Conservation (phyloP, 2,329 filamentous ascomycete species). For the Phyllosticta citriasiana region DNA sequence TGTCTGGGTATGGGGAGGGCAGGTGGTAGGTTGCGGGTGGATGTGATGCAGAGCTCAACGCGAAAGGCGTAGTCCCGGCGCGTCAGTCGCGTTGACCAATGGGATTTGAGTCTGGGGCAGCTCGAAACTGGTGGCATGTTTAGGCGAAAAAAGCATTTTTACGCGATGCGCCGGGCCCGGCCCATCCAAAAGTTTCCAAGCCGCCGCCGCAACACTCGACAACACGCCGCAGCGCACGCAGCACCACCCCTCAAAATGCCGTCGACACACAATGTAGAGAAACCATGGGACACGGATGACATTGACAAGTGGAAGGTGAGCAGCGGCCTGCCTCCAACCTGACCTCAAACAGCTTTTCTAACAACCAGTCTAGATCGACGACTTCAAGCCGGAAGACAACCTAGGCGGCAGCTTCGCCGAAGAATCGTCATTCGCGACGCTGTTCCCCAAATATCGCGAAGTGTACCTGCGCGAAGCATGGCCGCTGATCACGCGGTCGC, state of each 20-base stretch:
- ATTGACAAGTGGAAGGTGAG: conserved; percentile 88
- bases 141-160: background rate
- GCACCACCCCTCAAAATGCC: conserved; percentile 49
- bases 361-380: conserved; percentile 49
- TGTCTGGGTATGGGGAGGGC: background rate
- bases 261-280: conserved; percentile 79
- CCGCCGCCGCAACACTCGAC: background rate
- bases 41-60: background rate
- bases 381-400: conserved; percentile 82
- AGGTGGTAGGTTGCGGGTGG: background rate
- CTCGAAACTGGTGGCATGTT: background rate
- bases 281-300: conserved; percentile 89
- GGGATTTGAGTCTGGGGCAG: background rate
- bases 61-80: background rate
- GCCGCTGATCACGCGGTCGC: conserved; percentile 77
- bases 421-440: conserved; percentile 75
- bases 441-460: conserved; percentile 97
- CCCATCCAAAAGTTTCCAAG: conserved; percentile 8
- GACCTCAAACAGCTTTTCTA: background rate
- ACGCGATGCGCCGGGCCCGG: background rate
- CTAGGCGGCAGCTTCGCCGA: conserved; percentile 76
- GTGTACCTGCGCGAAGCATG: conserved; percentile 86
- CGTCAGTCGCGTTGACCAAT: background rate
- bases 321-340: background rate
- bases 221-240: background rate